Base-by-base conservation (phyloP, 257 asterid species). In the Vinca minor region DNA sequence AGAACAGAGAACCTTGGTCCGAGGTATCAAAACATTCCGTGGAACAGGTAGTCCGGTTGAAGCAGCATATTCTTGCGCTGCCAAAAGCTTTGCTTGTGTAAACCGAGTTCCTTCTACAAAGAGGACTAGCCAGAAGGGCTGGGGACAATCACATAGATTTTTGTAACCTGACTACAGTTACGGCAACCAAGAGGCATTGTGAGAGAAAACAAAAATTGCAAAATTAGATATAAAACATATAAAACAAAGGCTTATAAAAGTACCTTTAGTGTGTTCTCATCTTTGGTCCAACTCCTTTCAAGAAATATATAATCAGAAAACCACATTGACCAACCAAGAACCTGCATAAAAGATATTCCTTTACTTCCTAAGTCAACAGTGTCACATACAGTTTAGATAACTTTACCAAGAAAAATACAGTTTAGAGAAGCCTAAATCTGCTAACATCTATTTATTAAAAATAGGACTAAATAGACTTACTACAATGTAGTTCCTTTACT, bases 271-370 rank as follows among this genome's bases (percentile, higher is more conserved):
- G 83, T 83, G 67, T 64, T 59, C 74, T 87, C 88, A 72, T 87
- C 95, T 78, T 83, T 87, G 64, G 77, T 75, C 95, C 95, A 87
- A 73, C 71, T 74, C 71, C 95, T 83, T 73, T 85, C 84, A 41
- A 87, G 82, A 78, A 80, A 83, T 67, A 87, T 76, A 69, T 67
- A 81, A 66, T 81, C 83, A 54, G 93, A 65, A 76, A 87, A 87
- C 93, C 93, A 85, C 95, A 87, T 87, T 41, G 93, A 83, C 95
- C 95, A 87, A 67, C 95, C 95, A 73, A 87, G 70, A 64, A 87
- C 90, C 95, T 83, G 87, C 49, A 54, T 12, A 28, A 50, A 8
- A 9, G n/a, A 23, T 15, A 20, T 15, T 47, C 42, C 41, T 28
- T 48, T 15, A 65, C 49, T 48, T 48, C 49, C 21, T 14, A 25